Conservation (phyloP, 371 early-diverging fungal genomes). For the Circinella minor region DNA sequence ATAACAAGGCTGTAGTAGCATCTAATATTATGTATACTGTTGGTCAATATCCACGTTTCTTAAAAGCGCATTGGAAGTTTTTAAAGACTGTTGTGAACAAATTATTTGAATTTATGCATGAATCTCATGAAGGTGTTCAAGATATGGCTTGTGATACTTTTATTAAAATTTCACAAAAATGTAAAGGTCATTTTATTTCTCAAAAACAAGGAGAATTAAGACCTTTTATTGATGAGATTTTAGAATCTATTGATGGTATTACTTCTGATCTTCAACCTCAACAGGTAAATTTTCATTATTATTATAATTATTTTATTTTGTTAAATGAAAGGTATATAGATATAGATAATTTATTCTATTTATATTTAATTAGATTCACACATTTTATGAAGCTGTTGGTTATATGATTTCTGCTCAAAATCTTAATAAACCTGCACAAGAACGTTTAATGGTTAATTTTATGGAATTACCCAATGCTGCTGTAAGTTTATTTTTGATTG, state of each 20-base stretch:
- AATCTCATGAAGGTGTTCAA: slow-evolving; percentile 99
- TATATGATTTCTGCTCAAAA: slow-evolving; percentile 93
- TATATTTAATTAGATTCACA: slow-evolving; percentile 67
- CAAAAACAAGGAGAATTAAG: slow-evolving; percentile 84
- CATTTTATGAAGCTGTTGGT: slow-evolving; percentile 97
- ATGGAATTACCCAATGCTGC: slow-evolving; percentile 90
- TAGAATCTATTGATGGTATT: slow-evolving; percentile 75
- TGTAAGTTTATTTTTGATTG: slow-evolving; percentile 40
- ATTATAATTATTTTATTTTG: too few relatives aligned
- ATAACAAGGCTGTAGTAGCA: slow-evolving; percentile 99
- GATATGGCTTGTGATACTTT: slow-evolving; percentile 99
- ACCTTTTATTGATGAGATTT: slow-evolving; percentile 96
- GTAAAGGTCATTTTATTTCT: slow-evolving; percentile 92
- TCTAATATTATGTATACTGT: slow-evolving; percentile 99
- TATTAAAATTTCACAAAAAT: slow-evolving; percentile 97
- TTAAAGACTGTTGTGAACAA: slow-evolving; percentile 99
- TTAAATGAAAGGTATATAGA: too few relatives aligned
- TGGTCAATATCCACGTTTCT: slow-evolving; percentile 98
- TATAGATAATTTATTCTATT: too few relatives aligned
- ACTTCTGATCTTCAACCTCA: slow-evolving; percentile 89
- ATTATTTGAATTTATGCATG: slow-evolving; percentile 99
- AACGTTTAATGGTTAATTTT: slow-evolving; percentile 78
- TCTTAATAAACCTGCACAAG: slow-evolving; percentile 65
- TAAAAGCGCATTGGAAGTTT: slow-evolving; percentile 99
- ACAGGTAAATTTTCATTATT: slow-evolving; percentile 58